Evolutionary conservation across 305 asterid species (phyloP).

Genomic region (Solanum aculeatissimum): DNA sequence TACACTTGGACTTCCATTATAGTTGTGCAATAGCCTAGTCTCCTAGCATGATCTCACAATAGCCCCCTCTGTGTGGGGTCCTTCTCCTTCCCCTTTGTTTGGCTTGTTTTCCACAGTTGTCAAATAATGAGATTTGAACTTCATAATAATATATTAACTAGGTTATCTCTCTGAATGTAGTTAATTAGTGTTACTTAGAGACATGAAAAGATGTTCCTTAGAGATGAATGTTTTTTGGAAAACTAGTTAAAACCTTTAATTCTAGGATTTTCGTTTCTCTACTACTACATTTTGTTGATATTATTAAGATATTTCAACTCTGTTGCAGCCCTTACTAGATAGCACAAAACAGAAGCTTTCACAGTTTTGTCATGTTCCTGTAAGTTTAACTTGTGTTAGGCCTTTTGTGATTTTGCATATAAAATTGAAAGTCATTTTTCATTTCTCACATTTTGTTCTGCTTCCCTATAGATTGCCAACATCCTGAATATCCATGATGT

Average conservation of each 20-base stretch:
- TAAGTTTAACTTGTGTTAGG: not conserved
- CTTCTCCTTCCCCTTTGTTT: not conserved
- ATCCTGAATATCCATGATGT: slow-evolving; percentile 74
- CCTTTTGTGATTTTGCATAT: not conserved
- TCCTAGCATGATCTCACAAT: not conserved
- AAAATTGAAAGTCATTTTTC: not conserved
- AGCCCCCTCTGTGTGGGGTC: not conserved
- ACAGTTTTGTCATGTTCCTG: slow-evolving; percentile 21
- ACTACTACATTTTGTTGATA: not conserved
- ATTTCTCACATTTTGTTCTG: not conserved
- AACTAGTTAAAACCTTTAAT: not conserved
- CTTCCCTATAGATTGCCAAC: slow-evolving; percentile 36
- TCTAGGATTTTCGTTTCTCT: not conserved
- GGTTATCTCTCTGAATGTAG: not conserved
- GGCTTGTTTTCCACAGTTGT: not conserved
- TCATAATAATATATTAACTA: not conserved
- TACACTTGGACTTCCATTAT: not conserved
- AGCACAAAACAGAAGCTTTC: slow-evolving; percentile 15
- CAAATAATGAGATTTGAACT: not conserved
- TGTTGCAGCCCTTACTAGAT: slow-evolving; percentile 3
- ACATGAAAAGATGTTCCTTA: not conserved
- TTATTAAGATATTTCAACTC: not conserved
- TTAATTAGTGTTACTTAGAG: not conserved
- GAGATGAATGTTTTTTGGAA: not conserved
- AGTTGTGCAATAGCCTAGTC: not conserved